Conservation (phyloP, 805 yeast genomes). For the Candida tallmaniae region DNA sequence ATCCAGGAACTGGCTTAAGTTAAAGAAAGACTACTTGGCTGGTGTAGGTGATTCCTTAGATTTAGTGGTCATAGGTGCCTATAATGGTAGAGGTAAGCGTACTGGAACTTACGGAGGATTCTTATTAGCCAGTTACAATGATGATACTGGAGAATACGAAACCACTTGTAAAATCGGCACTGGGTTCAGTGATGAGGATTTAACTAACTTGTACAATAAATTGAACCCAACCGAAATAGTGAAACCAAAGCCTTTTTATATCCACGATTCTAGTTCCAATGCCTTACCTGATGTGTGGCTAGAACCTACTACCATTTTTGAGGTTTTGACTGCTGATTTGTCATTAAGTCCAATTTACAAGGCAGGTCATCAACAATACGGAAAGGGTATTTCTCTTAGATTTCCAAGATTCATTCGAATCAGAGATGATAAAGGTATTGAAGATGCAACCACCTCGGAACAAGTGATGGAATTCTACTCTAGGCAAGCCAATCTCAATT, state of each 20-base stretch:
- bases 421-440: constrained; percentile 81
- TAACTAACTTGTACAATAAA: constrained; percentile 53
- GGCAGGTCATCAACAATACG: constrained; percentile 69
- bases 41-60: constrained; percentile 97
- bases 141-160: constrained; percentile 88
- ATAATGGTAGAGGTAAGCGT: constrained; percentile 89
- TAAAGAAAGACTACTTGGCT: constrained; percentile 89
- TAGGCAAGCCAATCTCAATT: constrained; percentile 49
- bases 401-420: constrained; percentile 83
- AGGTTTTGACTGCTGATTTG: constrained; percentile 86
- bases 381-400: constrained; percentile 80
- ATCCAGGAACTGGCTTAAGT: constrained; percentile 90
- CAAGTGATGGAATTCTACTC: constrained; percentile 82
- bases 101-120: constrained; percentile 96
- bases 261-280: constrained; percentile 62
- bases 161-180: constrained; percentile 97
- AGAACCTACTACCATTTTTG: constrained; percentile 80
- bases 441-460: constrained; percentile 82
- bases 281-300: constrained; percentile 93
- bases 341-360: constrained; percentile 86
- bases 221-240: constrained; percentile 64
- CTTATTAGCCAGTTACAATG: constrained; percentile 82
- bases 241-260: constrained; percentile 61
- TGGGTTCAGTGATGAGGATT: constrained; percentile 83
- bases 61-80: constrained; percentile 90